phyloP scores from a whole-genome alignment of 2,329 filamentous ascomycete species.

The Sporothrix phasma region DNA sequence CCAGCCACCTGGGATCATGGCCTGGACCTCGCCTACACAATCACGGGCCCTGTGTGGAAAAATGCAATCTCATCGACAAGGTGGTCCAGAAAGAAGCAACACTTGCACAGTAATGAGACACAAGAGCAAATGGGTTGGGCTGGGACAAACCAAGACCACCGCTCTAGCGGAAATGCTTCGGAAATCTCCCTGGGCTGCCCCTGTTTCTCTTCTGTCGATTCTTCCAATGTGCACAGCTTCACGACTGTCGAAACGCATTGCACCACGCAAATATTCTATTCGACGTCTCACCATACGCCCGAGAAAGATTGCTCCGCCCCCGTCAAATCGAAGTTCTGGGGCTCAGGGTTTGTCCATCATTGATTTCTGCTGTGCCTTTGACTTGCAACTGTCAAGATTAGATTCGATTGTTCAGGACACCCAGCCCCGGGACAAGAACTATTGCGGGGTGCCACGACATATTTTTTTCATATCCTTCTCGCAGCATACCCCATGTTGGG shows the following conservation, averaged over 20 bases:
- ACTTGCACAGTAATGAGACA: neutral
- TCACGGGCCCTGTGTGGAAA: neutral
- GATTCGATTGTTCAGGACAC: neutral
- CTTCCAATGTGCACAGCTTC: neutral
- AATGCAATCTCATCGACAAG: neutral
- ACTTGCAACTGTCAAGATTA: neutral
- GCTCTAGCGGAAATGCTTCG: neutral
- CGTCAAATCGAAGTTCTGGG: neutral
- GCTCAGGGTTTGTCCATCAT: too few relatives aligned
- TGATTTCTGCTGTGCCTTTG: neutral
- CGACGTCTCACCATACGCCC: neutral
- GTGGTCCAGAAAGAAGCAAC: neutral
- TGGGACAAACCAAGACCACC: neutral
- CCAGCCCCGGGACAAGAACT: neutral
- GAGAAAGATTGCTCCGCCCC: neutral
- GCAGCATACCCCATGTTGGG: too few relatives aligned
- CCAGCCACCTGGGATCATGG: too few relatives aligned
- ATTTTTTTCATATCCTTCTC: too few relatives aligned
- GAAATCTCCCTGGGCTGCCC: neutral
- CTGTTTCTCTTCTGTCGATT: too few relatives aligned
- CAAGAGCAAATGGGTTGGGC: neutral
- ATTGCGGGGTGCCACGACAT: neutral
- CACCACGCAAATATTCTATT: neutral
- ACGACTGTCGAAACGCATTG: neutral
- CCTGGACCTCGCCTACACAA: neutral